A percentile compares a stretch with the other conserved stretches of the same genome.
These are phyloP conservation scores for Leptographium flavum DNA, from an alignment of 2,329 filamentous ascomycete species.

Conservation along the genomic window DNA sequence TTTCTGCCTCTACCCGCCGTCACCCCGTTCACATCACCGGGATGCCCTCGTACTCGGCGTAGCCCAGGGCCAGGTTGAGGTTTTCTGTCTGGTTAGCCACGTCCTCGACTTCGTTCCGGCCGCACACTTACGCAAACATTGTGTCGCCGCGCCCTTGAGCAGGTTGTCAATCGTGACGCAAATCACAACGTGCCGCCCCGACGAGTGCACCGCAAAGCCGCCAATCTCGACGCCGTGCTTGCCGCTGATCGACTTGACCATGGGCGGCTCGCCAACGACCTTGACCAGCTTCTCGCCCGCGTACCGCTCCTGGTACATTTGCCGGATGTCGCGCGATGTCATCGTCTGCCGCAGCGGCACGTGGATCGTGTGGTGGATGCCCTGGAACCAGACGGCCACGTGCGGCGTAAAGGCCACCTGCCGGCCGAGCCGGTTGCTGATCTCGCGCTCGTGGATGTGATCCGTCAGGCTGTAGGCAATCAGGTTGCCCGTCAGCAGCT, in stretches of 20 bases:
- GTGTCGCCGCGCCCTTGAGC: constrained; percentile 82
- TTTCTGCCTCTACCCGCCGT: no score
- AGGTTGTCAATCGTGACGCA: constrained; percentile 90
- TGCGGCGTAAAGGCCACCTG: constrained; percentile 81
- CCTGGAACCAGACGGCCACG: constrained; percentile 93
- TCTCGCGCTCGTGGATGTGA: constrained; percentile 90
- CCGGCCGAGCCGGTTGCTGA: constrained; percentile 58
- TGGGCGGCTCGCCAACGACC: constrained; percentile 73
- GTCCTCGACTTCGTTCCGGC: no score
- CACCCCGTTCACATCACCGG: constrained; percentile 45
- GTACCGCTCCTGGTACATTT: constrained; percentile 91
- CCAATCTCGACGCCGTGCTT: constrained; percentile 90
- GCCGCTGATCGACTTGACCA: constrained; percentile 70
- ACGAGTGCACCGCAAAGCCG: constrained; percentile 83
- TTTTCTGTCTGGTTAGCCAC: constrained; percentile 47
- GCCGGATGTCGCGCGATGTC: constrained; percentile 81
- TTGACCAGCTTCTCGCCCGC: constrained; percentile 93
- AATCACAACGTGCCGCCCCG: constrained; percentile 83
- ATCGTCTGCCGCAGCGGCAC: constrained; percentile 77
- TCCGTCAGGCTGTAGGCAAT: constrained; percentile 85
- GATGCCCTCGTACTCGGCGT: constrained; percentile 79
- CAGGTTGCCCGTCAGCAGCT: constrained; percentile 71
- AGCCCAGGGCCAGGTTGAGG: constrained; percentile 85
- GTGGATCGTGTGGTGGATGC: constrained; percentile 82
- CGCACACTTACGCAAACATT: constrained; percentile 68